These are phyloP conservation scores for Penicillium aurantiogriseum DNA, from an alignment of 2,329 filamentous ascomycete genomes.

Conservation along the genomic window DNA sequence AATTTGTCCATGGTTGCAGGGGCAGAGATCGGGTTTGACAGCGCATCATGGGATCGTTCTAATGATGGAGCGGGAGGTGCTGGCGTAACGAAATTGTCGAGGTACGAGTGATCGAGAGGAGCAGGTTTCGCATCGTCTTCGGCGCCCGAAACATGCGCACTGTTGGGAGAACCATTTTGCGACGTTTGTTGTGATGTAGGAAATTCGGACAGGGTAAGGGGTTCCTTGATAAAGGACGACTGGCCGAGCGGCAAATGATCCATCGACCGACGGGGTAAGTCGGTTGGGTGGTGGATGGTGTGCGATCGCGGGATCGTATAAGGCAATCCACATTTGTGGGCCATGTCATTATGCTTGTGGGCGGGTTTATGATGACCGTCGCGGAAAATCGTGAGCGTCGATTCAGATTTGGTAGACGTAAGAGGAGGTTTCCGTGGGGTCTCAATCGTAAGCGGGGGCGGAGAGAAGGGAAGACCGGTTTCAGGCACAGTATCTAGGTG, in stretches of 20 bases:
- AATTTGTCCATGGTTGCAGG: constrained; percentile 29
- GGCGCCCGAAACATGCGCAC: constrained; percentile 28
- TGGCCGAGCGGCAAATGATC: constrained; percentile 51
- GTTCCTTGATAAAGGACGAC: constrained; percentile 32
- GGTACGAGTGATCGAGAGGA: constrained; percentile 35
- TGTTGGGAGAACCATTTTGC: constrained; percentile 48
- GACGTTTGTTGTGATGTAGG: constrained; percentile 20
- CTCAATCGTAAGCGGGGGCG: constrained; percentile 44
- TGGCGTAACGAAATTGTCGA: constrained; percentile 29
- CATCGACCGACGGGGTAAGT: constrained; percentile 51
- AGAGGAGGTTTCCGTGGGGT: constrained; percentile 54
- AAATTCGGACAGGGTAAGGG: constrained; percentile 23
- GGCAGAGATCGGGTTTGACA: constrained; percentile 26
- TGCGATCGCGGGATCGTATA: constrained; percentile 61
- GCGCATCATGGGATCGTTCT: constrained; percentile 24
- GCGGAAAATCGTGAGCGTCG: constrained; percentile 59
- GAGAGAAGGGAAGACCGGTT: constrained; percentile 43
- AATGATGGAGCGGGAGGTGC: constrained; percentile 19
- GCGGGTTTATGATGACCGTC: constrained; percentile 65
- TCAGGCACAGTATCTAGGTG: constrained; percentile 51
- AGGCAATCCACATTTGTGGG: constrained; percentile 61
- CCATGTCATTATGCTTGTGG: constrained; percentile 63
- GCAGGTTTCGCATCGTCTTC: constrained; percentile 27
- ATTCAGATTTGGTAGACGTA: constrained; percentile 58
- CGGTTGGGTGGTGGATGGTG: constrained; percentile 48